Conservation (phyloP, 2,329 filamentous ascomycete species). For the Emergomyces pasteurianus region DNA sequence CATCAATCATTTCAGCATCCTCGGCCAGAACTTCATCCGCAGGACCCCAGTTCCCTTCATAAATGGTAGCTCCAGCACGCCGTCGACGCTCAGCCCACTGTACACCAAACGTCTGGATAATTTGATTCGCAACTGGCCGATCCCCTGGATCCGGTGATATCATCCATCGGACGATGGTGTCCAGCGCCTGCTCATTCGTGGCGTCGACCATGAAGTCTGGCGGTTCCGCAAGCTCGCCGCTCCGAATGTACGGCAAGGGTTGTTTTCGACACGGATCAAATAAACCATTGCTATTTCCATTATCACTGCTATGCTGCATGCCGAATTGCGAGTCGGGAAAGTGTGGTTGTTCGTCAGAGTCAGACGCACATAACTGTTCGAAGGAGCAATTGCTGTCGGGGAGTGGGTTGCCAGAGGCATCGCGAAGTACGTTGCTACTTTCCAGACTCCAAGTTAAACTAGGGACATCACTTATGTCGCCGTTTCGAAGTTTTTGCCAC, state of each 20-base stretch:
- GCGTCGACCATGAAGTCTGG: constrained; percentile 83
- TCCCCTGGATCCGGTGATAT: constrained; percentile 61
- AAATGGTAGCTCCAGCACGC: constrained; percentile 82
- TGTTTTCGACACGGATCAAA: constrained; percentile 13
- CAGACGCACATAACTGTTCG: constrained; percentile 32
- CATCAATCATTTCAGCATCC: constrained; percentile 54
- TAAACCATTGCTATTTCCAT: constrained; percentile 3
- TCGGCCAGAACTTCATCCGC: constrained; percentile 49
- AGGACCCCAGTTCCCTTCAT: constrained; percentile 91
- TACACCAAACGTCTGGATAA: constrained; percentile 62
- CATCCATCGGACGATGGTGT: constrained; percentile 79
- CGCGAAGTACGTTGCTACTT: constrained; percentile 57
- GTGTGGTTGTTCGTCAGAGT: constrained; percentile 11
- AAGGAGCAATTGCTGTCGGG: constrained; percentile 33
- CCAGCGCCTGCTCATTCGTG: constrained; percentile 60
- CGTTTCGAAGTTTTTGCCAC: constrained; percentile 81
- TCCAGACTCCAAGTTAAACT: constrained; percentile 70
- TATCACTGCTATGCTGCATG: background rate
- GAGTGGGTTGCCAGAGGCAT: constrained; percentile 60
- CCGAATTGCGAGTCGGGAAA: constrained; percentile 1
- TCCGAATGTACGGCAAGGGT: constrained; percentile 21
- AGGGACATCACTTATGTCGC: constrained; percentile 79
- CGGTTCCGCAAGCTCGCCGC: constrained; percentile 53
- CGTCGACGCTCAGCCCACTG: constrained; percentile 68
- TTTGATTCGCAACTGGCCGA: constrained; percentile 61